A percentile compares a stretch with the other conserved stretches of the same genome.
Conservation (phyloP, 1,139 yeast genomes). For the Blastobotrys indianensis region DNA sequence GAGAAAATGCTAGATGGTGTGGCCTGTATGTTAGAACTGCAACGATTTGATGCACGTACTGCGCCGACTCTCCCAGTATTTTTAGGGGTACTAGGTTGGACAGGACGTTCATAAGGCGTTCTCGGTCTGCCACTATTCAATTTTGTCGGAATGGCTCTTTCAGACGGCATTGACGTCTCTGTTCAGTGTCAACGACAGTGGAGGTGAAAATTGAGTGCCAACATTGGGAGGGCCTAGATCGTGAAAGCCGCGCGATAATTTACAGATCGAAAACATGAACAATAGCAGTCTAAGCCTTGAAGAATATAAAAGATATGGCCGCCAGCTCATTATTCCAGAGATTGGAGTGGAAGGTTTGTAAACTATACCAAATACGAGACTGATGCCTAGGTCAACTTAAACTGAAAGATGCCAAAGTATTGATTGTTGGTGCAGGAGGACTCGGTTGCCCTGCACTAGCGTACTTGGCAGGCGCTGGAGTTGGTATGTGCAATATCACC, state of each 20-base stretch:
- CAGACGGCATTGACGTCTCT: too few species aligned
- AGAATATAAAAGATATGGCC: constrained; percentile 80
- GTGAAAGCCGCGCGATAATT: too few species aligned
- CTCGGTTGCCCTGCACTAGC: constrained; percentile 88
- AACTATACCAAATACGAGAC: neutral
- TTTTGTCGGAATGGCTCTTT: constrained; percentile 14
- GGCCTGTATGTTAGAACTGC: neutral
- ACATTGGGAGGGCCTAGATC: too few species aligned
- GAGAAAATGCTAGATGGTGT: constrained; percentile 16
- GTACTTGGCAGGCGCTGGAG: constrained; percentile 82
- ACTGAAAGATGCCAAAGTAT: constrained; percentile 51
- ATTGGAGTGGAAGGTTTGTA: constrained; percentile 43
- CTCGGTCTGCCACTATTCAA: constrained; percentile 15
- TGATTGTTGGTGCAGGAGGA: constrained; percentile 96
- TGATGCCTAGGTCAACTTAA: constrained; percentile 43
- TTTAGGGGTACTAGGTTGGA: constrained; percentile 8
- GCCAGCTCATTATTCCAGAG: constrained; percentile 90
- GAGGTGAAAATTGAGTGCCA: too few species aligned
- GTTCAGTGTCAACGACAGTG: too few species aligned
- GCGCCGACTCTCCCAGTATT: neutral
- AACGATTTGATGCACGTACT: neutral
- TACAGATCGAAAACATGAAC: neutral
- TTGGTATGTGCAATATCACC: constrained; percentile 43
- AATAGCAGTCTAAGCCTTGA: constrained; percentile 35
- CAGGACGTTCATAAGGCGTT: constrained; percentile 22